Evolutionary conservation across 2,329 filamentous ascomycete species (phyloP), one percentile per base, ranked within the genome.

Genomic region (Penicillium palitans): DNA sequence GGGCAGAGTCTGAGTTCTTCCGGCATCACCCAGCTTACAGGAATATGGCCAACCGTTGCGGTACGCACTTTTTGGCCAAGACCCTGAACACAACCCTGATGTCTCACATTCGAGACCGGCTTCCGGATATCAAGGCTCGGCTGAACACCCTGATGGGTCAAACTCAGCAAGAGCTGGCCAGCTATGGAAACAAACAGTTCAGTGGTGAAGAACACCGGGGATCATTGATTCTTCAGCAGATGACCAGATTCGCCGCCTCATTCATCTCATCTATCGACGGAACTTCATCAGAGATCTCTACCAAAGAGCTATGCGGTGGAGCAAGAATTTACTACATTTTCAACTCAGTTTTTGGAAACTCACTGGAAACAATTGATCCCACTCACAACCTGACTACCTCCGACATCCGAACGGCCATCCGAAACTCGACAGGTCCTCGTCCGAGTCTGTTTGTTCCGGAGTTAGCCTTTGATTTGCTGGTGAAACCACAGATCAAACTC

Each of bases 111-210:
- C 90, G 95, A 60, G 95, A 99, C 74, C 87, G 95, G 47, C 80
- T 99, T 68, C 95, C 95, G 31, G 95, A 99, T 75, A 99, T 99
- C 81, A 99, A 99, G 79, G 95, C 95, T 50, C 88, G 95, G 55
- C 83, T 99, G 61, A 99, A 99, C 76, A 99, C 95, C 0, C 81
- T 99, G 52, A 99, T 99, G 95, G 95, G 95, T n/a, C 95, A 99
- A 77, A 98, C 95, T 49, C 95, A 99, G 73, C 95, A 99, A 79
- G 95, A 99, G 76, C 83, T 99, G 57, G 95, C 95, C 44, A 96
- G 93, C 76, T 99, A 99, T 72, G 95, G 95, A 39, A 96, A 98
- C 73, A 96, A 95, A 80, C 90, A 96, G 68, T 99, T 99, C 74
- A 96, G 90, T 63, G 95, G 95, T 68, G 96, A 96, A 75, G 95